These are phyloP conservation scores for Solanum chacoense DNA, from an alignment of 305 asterid genomes.

Conservation along the genomic window DNA sequence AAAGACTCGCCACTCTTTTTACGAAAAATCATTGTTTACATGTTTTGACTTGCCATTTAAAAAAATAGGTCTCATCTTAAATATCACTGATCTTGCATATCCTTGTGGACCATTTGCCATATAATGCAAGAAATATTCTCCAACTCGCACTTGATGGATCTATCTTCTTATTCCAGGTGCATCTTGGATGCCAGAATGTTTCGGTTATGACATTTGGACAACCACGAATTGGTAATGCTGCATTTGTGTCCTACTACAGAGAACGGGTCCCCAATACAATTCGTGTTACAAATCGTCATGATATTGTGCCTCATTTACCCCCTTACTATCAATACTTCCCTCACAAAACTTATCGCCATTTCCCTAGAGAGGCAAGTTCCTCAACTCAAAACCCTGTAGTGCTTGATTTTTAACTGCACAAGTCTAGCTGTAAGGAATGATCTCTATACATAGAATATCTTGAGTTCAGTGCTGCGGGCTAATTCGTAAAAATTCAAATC, in stretches of 20 bases:
- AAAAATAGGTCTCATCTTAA: background rate
- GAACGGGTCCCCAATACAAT: constrained; percentile 62
- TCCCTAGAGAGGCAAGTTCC: constrained; percentile 79
- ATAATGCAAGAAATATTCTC: background rate
- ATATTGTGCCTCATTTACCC: constrained; percentile 97
- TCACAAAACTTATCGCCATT: constrained; percentile 76
- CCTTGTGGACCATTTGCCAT: background rate
- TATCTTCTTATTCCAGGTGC: constrained; percentile 38
- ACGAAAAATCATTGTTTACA: constrained; percentile 1
- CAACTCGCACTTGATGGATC: background rate
- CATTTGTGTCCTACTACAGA: constrained; percentile 64
- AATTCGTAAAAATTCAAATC: background rate
- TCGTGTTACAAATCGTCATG: constrained; percentile 77
- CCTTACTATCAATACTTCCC: constrained; percentile 65
- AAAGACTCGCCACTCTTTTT: constrained; percentile 1
- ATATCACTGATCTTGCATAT: background rate
- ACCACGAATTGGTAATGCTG: constrained; percentile 92
- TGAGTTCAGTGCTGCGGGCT: background rate
- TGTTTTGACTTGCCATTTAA: background rate
- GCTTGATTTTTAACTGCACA: background rate
- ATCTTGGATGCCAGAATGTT: constrained; percentile 46
- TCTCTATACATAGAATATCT: background rate
- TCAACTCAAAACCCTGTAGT: background rate
- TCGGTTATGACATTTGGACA: constrained; percentile 94
- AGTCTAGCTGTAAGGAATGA: background rate